Evolutionary conservation across 176 grass and related monocot species (phyloP).

Genomic region (Triticum monococcum): DNA sequence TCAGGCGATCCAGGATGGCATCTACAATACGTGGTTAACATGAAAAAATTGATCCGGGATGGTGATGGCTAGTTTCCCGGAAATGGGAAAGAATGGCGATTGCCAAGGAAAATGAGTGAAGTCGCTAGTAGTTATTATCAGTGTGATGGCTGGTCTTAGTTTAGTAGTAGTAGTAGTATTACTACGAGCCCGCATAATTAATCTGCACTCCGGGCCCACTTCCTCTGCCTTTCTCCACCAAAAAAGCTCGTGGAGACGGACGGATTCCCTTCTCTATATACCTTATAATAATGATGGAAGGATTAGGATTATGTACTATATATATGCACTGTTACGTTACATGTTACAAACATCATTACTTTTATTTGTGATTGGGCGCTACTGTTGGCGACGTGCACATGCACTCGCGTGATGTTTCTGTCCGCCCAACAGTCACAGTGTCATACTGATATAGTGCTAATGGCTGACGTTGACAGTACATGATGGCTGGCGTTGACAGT

Average conservation of each 20-base stretch:
- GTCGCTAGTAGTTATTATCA: background rate
- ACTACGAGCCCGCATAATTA: background rate
- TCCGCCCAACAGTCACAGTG: background rate
- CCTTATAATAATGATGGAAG: background rate
- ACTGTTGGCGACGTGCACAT: background rate
- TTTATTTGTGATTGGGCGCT: background rate
- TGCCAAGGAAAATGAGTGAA: too few relatives aligned
- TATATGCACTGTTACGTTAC: background rate
- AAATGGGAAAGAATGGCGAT: background rate
- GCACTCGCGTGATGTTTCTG: background rate
- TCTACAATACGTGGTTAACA: background rate
- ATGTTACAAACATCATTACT: background rate
- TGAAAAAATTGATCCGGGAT: background rate
- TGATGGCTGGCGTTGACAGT: too few relatives aligned
- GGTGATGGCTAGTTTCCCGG: background rate
- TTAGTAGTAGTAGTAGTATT: background rate
- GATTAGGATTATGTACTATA: background rate
- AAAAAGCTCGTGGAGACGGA: background rate
- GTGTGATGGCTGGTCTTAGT: background rate
- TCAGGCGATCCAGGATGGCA: background rate
- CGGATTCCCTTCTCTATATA: background rate
- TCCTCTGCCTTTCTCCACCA: background rate
- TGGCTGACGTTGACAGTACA: background rate
- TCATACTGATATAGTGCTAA: background rate
- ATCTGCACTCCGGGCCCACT: background rate